phyloP scores from a whole-genome alignment of 1,284 basidiomycete genomes.

The Trametes pubescens region DNA sequence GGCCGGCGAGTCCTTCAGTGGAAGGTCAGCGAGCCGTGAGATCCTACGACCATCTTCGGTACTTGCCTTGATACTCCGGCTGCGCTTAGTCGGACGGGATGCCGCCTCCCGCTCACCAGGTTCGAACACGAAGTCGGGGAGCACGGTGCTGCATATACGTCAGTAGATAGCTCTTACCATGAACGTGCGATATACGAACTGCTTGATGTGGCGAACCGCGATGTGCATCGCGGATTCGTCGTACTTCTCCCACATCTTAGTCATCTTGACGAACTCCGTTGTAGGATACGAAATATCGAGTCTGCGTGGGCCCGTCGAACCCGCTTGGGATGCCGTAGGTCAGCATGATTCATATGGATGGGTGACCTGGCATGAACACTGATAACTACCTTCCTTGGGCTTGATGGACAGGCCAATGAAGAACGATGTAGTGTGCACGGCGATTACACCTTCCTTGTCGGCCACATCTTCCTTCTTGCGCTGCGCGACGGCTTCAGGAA shows the following conservation, averaged over 20 bases:
- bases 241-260: slow-evolving; percentile 96
- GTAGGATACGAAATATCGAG: slow-evolving; percentile 98
- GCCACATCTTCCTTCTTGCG: slow-evolving; percentile 85
- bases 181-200: slow-evolving; percentile 57
- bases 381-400: slow-evolving; percentile 80
- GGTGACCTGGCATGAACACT: neutral
- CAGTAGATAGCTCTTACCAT: slow-evolving; percentile 24
- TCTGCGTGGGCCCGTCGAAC: slow-evolving; percentile 73
- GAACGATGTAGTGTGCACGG: slow-evolving; percentile 93
- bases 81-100: slow-evolving; percentile 26
- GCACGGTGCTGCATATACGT: slow-evolving; percentile 57
- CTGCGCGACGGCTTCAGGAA: slow-evolving; percentile 75
- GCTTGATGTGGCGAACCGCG: slow-evolving; percentile 92
- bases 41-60: neutral
- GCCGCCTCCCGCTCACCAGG: slow-evolving; percentile 64
- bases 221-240: slow-evolving; percentile 95
- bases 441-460: slow-evolving; percentile 78
- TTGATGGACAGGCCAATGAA: slow-evolving; percentile 96
- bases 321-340: slow-evolving; percentile 55
- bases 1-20: slow-evolving; percentile 28
- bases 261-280: slow-evolving; percentile 92
- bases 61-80: slow-evolving; percentile 27
- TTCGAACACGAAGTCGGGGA: slow-evolving; percentile 88
- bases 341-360: slow-evolving; percentile 37
- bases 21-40: slow-evolving; percentile 14